Conservation (phyloP, 495 filamentous ascomycete genomes). For the Filosporella fistucella region DNA sequence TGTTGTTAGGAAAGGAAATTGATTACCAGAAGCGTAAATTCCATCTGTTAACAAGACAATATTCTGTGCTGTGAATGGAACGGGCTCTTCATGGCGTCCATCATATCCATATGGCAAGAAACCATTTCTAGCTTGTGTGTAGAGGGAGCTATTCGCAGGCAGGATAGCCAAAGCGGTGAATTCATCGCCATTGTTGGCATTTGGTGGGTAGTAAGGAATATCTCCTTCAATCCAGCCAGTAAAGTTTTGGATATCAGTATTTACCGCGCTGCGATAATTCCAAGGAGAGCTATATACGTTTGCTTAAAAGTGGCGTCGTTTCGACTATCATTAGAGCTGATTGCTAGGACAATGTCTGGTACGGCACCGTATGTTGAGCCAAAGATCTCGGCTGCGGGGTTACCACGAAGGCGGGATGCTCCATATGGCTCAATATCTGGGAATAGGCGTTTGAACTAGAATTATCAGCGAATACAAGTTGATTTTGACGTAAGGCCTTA, state of each 20-base stretch:
- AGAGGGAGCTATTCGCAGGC: slow-evolving; percentile 33
- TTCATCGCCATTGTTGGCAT: slow-evolving; percentile 31
- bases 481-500: not conserved
- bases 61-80: slow-evolving; percentile 34
- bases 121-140: slow-evolving; percentile 32
- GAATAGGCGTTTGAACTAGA: slow-evolving; percentile 39
- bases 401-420: slow-evolving; percentile 28
- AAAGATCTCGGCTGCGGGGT: slow-evolving; percentile 27
- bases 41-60: slow-evolving; percentile 50
- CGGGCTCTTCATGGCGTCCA: slow-evolving; percentile 27
- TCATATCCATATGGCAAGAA: slow-evolving; percentile 28
- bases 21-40: slow-evolving; percentile 42
- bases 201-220: slow-evolving; percentile 33
- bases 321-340: slow-evolving; percentile 17
- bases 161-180: slow-evolving; percentile 28
- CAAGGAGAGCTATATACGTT: slow-evolving; percentile 15
- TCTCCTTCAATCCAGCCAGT: not conserved
- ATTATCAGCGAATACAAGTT: no score
- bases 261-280: slow-evolving; percentile 17
- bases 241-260: slow-evolving; percentile 38
- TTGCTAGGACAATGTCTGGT: slow-evolving; percentile 26
- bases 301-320: slow-evolving; percentile 24
- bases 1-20: no score
- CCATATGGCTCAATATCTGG: slow-evolving; percentile 34
- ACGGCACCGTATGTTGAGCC: slow-evolving; percentile 27